phyloP scores from a whole-genome alignment of 2,329 filamentous ascomycete genomes.

The Aspergillus spinulosporus region DNA sequence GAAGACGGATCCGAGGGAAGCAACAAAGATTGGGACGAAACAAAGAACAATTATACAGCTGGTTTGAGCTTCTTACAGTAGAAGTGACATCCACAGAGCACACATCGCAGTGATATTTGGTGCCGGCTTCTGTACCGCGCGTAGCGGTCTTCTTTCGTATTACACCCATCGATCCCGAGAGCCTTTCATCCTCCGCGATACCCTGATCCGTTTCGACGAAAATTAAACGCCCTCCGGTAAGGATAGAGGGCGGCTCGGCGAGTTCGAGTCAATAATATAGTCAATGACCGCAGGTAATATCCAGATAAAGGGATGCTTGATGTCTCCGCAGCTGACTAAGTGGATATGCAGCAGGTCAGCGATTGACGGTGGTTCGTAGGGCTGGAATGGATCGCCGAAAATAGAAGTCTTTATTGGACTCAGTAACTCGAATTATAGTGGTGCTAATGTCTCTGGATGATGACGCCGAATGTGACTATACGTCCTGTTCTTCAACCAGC shows the following conservation, averaged over 20 bases:
- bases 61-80: slow-evolving; percentile 60
- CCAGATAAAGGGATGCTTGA: slow-evolving; percentile 19
- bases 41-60: neutral
- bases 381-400: slow-evolving; percentile 7
- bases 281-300: slow-evolving; percentile 9
- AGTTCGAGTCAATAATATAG: slow-evolving; percentile 7
- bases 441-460: neutral
- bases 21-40: neutral
- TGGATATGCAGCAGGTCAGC: slow-evolving; percentile 2
- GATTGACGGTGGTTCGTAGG: slow-evolving; percentile 3
- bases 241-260: slow-evolving; percentile 28
- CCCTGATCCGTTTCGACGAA: slow-evolving; percentile 36
- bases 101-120: slow-evolving; percentile 96
- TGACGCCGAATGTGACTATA: neutral
- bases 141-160: slow-evolving; percentile 94
- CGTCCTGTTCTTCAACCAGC: neutral
- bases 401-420: neutral
- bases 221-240: slow-evolving; percentile 30
- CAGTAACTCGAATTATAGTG: neutral
- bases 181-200: slow-evolving; percentile 42
- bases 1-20: neutral
- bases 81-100: slow-evolving; percentile 97
- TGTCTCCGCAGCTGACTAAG: slow-evolving; percentile 23
- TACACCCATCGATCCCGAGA: slow-evolving; percentile 69
- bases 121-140: slow-evolving; percentile 79